A percentile compares a stretch with the other conserved stretches of the same genome.
phyloP scores from a whole-genome alignment of 75 land plant species.

The Selaginella moellendorffii region DNA sequence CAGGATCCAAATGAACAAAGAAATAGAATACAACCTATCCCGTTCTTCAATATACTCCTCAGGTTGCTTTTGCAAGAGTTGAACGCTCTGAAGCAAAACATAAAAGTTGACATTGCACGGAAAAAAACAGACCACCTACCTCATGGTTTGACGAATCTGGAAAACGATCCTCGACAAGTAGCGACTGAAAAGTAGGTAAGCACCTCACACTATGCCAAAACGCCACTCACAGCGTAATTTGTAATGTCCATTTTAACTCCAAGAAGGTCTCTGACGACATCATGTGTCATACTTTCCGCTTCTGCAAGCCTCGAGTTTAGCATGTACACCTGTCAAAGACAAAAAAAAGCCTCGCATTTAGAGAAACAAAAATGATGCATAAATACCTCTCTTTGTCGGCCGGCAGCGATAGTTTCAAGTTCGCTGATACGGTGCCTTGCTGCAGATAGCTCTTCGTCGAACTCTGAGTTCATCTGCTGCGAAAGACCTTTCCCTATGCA shows the following conservation, averaged over 20 bases:
- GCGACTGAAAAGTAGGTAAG: conserved; percentile 26
- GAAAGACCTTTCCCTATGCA: conserved; percentile 70
- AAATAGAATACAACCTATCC: too few species aligned
- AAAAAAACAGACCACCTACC: neutral
- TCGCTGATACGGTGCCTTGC: conserved; percentile 58
- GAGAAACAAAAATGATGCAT: neutral
- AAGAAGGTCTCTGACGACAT: conserved; percentile 85
- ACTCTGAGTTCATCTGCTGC: conserved; percentile 64
- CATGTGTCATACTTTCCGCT: conserved; percentile 99
- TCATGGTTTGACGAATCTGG: neutral
- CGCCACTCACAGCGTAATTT: conserved; percentile 46
- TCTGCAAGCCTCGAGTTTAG: conserved; percentile 75
- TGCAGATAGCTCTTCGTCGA: conserved; percentile 59
- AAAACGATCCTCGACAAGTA: conserved; percentile 39
- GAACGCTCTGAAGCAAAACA: conserved; percentile 28
- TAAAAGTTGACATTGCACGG: neutral
- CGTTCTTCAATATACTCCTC: conserved; percentile 68
- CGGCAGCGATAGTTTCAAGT: conserved; percentile 60
- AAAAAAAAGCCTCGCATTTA: neutral
- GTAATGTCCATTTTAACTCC: conserved; percentile 87
- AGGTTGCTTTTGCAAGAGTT: conserved; percentile 27
- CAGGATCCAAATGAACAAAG: conserved; percentile 68
- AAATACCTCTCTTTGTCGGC: conserved; percentile 71
- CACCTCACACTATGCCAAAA: neutral
- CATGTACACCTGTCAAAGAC: conserved; percentile 54